Evolutionary conservation across 495 filamentous ascomycete genomes (phyloP), one percentile per base, ranked within the genome.

Genomic region (Margaritispora aquatica): DNA sequence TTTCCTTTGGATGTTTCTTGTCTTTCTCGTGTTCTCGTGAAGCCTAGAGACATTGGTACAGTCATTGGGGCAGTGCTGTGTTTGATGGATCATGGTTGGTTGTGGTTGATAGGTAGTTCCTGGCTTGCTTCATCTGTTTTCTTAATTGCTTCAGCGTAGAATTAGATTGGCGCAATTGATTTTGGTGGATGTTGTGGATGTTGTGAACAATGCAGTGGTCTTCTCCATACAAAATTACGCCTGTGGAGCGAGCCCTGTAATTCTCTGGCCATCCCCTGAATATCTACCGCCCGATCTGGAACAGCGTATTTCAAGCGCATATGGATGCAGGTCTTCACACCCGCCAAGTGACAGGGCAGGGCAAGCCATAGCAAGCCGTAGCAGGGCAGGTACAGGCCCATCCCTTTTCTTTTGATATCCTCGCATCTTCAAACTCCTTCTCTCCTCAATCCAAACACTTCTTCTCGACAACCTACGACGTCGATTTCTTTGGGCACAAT

Each of bases 401-500:
- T 54, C 50, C 36, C 27, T 57, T 34, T 47, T 22, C 34, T 36
- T 26, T 51, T 24, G 17, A 15, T 31, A 24, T 34, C 23, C 22
- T 46, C 48, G n/a, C n/a, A n/a, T n/a, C n/a, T n/a, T n/a, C n/a
- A n/a, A n/a, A n/a, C 26, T 66, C 56, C 53, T 59, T 41, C 60
- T 56, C 49, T 52, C 55, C 50, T 58, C 58, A 54, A 50, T 53
- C 29, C 57, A 22, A 60, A 58, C 65, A 66, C 58, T 56, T 57
- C 38, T 44, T 44, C 38, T 51, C 46, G 24, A 56, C 59, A 41
- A 68, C 65, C 68, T 62, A 54, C 27, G 22, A 46, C 22, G n/a
- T n/a, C n/a, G n/a, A n/a, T n/a, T n/a, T n/a, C 58, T 54, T 55
- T 62, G 50, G 64, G 61, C 61, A 57, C 66, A 64, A 54, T 63